Evolutionary conservation across 768 basidiomycete species (phyloP).

Genomic region (Leccinum subtestaceum): DNA sequence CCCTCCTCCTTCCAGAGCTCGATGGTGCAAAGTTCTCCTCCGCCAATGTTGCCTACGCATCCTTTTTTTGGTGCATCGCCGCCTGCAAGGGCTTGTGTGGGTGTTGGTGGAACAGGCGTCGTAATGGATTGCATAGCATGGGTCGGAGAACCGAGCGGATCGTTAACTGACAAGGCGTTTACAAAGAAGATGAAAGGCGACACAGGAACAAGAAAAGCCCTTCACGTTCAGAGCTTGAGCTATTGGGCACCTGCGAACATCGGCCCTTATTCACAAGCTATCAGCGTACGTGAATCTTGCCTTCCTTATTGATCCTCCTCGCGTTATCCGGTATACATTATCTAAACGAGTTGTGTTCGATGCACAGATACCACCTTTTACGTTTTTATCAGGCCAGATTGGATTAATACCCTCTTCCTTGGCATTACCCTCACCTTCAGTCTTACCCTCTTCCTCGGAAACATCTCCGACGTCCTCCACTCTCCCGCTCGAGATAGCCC

Average conservation of each 20-base stretch:
- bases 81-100: conserved; percentile 92
- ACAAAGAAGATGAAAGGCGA: conserved; percentile 25
- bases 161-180: conserved; percentile 11
- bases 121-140: conserved; percentile 84
- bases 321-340: background rate
- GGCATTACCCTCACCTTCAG: conserved; percentile 56
- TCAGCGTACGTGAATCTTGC: conserved; percentile 53
- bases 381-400: conserved; percentile 96
- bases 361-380: conserved; percentile 61
- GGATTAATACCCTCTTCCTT: conserved; percentile 79
- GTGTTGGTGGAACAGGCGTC: conserved; percentile 60
- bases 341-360: background rate
- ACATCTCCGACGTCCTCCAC: conserved; percentile 53
- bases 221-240: conserved; percentile 94
- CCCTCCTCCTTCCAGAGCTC: conserved; percentile 80
- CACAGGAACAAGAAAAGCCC: conserved; percentile 50
- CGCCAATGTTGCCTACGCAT: conserved; percentile 76
- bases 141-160: conserved; percentile 17
- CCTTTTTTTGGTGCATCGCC: conserved; percentile 87
- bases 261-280: conserved; percentile 95
- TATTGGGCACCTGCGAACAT: conserved; percentile 99
- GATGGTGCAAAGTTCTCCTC: conserved; percentile 56
- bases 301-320: background rate
- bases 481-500: conserved; percentile 61
- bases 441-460: conserved; percentile 29